Conservation (phyloP, 106 monocot genomes). For the Hemerocallis citrina region DNA sequence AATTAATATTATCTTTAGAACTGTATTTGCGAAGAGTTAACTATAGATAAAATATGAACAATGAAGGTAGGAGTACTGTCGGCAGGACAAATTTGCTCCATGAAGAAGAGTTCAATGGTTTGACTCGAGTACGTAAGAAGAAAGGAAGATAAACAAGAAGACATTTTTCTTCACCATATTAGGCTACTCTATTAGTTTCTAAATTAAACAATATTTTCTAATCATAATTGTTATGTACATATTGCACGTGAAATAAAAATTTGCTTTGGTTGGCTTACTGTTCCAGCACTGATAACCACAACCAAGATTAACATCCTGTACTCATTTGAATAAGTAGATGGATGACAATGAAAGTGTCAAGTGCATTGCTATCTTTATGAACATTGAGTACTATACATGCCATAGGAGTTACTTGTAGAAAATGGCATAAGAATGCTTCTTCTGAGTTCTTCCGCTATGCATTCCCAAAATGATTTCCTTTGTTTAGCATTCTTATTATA, state of each 20-base stretch:
- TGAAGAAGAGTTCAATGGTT: background rate
- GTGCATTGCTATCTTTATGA: background rate
- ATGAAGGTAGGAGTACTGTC: background rate
- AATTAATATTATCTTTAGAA: constrained; percentile 17
- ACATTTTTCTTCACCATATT: background rate
- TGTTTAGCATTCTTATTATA: background rate
- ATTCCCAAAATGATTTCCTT: no score
- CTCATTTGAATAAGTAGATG: background rate
- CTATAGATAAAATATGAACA: background rate
- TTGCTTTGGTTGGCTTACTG: background rate
- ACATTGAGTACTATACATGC: background rate
- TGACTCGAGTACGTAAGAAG: background rate
- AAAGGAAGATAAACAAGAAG: background rate
- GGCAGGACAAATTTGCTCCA: background rate
- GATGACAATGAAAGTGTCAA: no score
- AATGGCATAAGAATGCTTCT: no score
- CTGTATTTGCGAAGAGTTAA: background rate
- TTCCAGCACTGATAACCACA: background rate
- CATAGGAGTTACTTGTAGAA: background rate
- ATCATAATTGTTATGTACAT: background rate
- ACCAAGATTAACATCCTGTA: background rate
- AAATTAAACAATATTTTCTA: background rate
- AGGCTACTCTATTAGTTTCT: background rate
- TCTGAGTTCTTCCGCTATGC: no score
- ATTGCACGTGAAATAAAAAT: background rate